A percentile compares a stretch with the other conserved stretches of the same genome.
phyloP scores from a whole-genome alignment of 805 yeast species.

The Pichia nanzhaoensis region DNA sequence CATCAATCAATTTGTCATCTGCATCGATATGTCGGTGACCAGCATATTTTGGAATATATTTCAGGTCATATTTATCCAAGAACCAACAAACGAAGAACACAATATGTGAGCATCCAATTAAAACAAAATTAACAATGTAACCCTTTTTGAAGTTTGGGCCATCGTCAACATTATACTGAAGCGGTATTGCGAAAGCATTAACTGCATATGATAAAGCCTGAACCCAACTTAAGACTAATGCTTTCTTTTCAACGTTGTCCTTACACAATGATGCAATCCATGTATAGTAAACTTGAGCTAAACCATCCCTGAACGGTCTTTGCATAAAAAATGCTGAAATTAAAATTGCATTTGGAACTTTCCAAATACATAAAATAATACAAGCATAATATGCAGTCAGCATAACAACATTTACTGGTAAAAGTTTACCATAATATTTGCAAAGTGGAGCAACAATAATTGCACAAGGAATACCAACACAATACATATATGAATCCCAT shows the following conservation, averaged over 20 bases:
- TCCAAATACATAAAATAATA: conserved; percentile 14
- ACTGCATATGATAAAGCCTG: conserved; percentile 17
- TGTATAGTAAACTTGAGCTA: conserved; percentile 17
- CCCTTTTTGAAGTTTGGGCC: conserved; percentile 17
- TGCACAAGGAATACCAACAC: conserved; percentile 17
- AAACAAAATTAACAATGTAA: conserved; percentile 14
- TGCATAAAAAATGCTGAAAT: conserved; percentile 41
- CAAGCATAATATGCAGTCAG: conserved; percentile 11
- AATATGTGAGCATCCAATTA: conserved; percentile 11
- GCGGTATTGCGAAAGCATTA: conserved; percentile 20
- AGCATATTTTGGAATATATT: conserved; percentile 13
- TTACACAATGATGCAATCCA: conserved; percentile 20
- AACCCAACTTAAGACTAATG: conserved; percentile 15
- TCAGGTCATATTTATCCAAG: conserved; percentile 16
- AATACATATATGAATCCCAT: conserved; percentile 15
- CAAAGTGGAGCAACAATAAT: conserved; percentile 34
- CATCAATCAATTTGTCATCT: neutral
- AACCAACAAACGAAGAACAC: conserved; percentile 12
- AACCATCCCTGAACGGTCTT: conserved; percentile 12
- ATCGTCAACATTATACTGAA: conserved; percentile 15
- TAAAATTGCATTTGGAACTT: conserved; percentile 8
- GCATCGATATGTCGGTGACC: conserved; percentile 14
- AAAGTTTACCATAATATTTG: conserved; percentile 28
- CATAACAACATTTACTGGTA: conserved; percentile 8
- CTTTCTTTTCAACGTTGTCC: conserved; percentile 21